A percentile compares a stretch with the other conserved stretches of the same genome.
These are phyloP conservation scores for Dendrobium chrysotoxum DNA, from an alignment of 106 monocot species.

Conservation along the genomic window DNA sequence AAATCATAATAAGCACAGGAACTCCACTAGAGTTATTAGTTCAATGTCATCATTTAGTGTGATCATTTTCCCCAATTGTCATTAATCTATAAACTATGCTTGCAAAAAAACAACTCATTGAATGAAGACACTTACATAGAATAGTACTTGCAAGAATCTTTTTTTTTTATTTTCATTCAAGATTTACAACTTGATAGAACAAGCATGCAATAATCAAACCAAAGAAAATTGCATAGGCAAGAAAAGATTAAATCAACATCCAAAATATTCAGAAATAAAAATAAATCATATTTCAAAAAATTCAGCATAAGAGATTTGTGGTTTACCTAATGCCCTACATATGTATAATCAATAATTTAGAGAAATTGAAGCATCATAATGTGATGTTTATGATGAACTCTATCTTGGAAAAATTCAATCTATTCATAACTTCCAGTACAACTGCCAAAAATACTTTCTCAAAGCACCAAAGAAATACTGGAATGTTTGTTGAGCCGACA, in stretches of 20 bases:
- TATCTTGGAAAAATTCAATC: background rate
- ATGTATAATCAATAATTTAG: background rate
- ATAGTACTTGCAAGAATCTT: background rate
- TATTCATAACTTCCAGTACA: background rate
- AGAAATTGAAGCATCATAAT: background rate
- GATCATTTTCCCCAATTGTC: background rate
- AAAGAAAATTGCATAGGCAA: background rate
- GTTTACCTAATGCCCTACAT: background rate
- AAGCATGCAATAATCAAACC: background rate
- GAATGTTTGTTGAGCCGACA: no score
- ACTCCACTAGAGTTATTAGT: background rate
- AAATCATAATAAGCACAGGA: no score
- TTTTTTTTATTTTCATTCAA: background rate
- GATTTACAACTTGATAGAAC: background rate
- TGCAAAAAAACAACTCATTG: background rate
- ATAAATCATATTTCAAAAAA: background rate
- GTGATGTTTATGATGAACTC: background rate
- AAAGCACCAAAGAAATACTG: background rate
- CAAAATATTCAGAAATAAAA: background rate
- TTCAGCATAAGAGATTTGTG: background rate
- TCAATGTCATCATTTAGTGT: background rate
- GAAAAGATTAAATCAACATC: background rate
- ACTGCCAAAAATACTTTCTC: background rate
- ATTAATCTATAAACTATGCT: background rate
- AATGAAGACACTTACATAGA: background rate